These are phyloP conservation scores for Auriscalpium vulgare DNA, from an alignment of 768 basidiomycete species.

Conservation along the genomic window DNA sequence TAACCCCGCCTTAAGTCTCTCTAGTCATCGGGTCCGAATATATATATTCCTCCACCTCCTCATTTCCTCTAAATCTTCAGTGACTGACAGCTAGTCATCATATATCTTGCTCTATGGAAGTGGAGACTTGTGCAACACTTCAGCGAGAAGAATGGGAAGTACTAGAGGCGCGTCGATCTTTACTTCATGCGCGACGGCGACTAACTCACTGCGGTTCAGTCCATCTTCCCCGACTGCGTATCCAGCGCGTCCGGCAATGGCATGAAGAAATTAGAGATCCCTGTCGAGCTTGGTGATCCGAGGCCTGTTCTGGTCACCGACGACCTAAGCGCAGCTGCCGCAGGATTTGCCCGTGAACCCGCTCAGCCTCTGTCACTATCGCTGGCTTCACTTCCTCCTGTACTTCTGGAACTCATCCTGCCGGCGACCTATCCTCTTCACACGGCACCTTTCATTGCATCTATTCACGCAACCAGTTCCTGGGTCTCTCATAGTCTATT, in stretches of 20 bases:
- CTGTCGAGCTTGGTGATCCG: slow-evolving; percentile 48
- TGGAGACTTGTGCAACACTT: slow-evolving; percentile 17
- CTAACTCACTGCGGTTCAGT: slow-evolving; percentile 29
- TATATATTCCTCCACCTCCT: too few relatives aligned
- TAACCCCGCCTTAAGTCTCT: too few relatives aligned
- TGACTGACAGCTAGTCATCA: too few relatives aligned
- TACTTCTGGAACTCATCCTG: slow-evolving; percentile 48
- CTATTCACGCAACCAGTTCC: slow-evolving; percentile 45
- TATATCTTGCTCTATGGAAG: not conserved
- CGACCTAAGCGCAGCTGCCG: not conserved
- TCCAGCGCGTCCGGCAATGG: slow-evolving; percentile 32
- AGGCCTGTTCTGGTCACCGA: slow-evolving; percentile 33
- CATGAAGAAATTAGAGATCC: slow-evolving; percentile 50
- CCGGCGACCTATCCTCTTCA: slow-evolving; percentile 48
- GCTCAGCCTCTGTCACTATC: slow-evolving; percentile 21
- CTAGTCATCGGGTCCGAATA: too few relatives aligned
- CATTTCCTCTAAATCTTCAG: too few relatives aligned
- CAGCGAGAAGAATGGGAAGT: slow-evolving; percentile 57
- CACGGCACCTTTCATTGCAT: slow-evolving; percentile 44
- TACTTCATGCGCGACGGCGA: not conserved
- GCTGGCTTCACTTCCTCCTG: slow-evolving; percentile 51
- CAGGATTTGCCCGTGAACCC: not conserved
- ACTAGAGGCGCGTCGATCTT: slow-evolving; percentile 37
- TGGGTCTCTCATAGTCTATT: slow-evolving; percentile 48
- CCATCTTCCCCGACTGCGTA: slow-evolving; percentile 72